Evolutionary conservation across 768 basidiomycete genomes (phyloP).

Genomic region (Gymnopilus dilepis): DNA sequence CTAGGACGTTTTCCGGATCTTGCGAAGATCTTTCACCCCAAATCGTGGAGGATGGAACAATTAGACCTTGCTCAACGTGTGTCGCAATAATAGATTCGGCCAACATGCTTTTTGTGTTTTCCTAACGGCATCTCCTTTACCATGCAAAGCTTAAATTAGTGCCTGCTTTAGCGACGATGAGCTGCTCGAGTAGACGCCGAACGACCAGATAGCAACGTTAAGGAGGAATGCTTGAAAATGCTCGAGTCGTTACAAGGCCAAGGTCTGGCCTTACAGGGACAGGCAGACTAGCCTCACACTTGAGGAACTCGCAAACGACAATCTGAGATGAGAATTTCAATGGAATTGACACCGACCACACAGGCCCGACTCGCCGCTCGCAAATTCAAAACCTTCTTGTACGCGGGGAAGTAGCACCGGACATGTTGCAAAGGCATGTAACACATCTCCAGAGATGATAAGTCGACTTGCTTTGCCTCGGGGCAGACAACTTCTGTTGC

Average conservation of each 20-base stretch:
- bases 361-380: neutral
- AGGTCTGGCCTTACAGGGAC: no score
- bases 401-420: neutral
- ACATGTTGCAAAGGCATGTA: slow-evolving; percentile 1
- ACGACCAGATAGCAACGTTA: neutral
- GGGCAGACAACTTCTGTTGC: neutral
- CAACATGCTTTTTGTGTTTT: neutral
- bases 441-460: no score
- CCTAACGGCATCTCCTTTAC: neutral
- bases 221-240: no score
- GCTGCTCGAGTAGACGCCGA: neutral
- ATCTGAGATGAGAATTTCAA: neutral
- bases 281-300: no score
- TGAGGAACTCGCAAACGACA: neutral
- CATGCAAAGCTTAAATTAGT: neutral
- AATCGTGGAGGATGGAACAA: neutral
- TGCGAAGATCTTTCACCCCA: neutral
- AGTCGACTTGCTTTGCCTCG: neutral
- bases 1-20: neutral
- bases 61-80: neutral
- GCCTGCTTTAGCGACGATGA: neutral
- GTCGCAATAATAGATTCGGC: slow-evolving; percentile 4
- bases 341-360: neutral
- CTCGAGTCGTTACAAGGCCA: no score
- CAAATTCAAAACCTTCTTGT: neutral